A percentile compares a stretch with the other conserved stretches of the same genome.
phyloP scores from a whole-genome alignment of 1,284 basidiomycete species.

The Kwoniella shivajii region DNA sequence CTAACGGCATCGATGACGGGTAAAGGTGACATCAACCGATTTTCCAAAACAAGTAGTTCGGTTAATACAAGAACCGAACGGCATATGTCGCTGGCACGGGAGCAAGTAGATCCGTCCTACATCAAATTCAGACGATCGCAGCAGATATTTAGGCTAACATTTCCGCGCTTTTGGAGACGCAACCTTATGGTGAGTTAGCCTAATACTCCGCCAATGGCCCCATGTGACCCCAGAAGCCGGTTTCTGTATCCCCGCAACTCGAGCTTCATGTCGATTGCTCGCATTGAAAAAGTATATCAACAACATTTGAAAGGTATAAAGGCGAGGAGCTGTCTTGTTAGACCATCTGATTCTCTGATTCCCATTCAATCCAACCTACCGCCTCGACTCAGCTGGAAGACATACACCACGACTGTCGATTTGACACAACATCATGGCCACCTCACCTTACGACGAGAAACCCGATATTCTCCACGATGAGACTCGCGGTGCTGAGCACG shows the following conservation, averaged over 20 bases:
- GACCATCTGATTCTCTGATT: not conserved
- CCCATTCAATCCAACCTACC: not conserved
- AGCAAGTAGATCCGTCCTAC: too few species aligned
- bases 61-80: too few species aligned
- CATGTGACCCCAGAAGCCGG: not conserved
- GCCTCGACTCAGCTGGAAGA: not conserved
- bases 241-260: not conserved
- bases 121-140: too few species aligned
- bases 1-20: too few species aligned
- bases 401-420: not conserved
- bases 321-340: too few species aligned
- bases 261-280: not conserved
- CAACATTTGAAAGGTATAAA: not conserved
- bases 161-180: too few species aligned
- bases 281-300: not conserved
- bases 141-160: not conserved
- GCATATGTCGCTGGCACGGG: too few species aligned
- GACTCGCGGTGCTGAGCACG: not conserved
- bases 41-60: too few species aligned
- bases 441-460: constrained; percentile 16
- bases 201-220: not conserved
- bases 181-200: too few species aligned
- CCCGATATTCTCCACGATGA: constrained; percentile 11
- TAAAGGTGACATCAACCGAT: too few species aligned
- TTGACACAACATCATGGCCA: not conserved